Base-by-base conservation (phyloP, 2,329 filamentous ascomycete species). In the Trichoderma cornu-damae region DNA sequence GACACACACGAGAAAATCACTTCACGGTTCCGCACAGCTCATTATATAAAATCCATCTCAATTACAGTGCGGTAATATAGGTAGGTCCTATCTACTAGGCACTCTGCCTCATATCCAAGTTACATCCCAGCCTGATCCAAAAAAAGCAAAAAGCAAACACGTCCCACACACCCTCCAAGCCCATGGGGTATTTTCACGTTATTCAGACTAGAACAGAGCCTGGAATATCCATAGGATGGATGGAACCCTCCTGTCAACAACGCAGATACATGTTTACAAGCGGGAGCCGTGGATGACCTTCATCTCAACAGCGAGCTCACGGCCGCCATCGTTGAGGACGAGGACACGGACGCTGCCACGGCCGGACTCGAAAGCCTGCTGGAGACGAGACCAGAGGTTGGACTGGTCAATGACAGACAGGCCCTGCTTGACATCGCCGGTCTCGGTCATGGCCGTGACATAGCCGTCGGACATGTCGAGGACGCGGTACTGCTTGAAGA, bases 401-500 rank as follows among this genome's bases (percentile, higher is more conserved):
- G 89, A 94, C 85, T 99, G 94, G 80, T 96, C 90, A 74, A 96
- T 87, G 75, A 99, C 90, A 59, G 89, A 84, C 60, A 99, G 83
- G 68, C 84, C 85, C 79, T 96, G 92, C 89, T 97, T 97, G 82
- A 99, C 91, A 73, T 99, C 93, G 69, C 94, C 92, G 64, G 87
- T 90, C 88, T 99, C 94, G 73, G 94, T 99, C 92, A 99, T 97
- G 81, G 92, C 92, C 65, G 95, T 90, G 71, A 99, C 77, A 69
- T 86, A 68, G 68, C 83, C 92, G 65, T 96, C 89, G 75, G 91
- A 87, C 66, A 99, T 88, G 81, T 99, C 94, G 62, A 99, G 88
- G 73, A 99, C 93, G 72, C 94, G 92, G 88, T 99, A 99, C 84
- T 97, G 94, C 90, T 97, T 97, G 90, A 97, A 96, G 80, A 97